These are phyloP conservation scores for Cucumis sativus DNA, from an alignment of 306 rosid species.

Conservation along the genomic window DNA sequence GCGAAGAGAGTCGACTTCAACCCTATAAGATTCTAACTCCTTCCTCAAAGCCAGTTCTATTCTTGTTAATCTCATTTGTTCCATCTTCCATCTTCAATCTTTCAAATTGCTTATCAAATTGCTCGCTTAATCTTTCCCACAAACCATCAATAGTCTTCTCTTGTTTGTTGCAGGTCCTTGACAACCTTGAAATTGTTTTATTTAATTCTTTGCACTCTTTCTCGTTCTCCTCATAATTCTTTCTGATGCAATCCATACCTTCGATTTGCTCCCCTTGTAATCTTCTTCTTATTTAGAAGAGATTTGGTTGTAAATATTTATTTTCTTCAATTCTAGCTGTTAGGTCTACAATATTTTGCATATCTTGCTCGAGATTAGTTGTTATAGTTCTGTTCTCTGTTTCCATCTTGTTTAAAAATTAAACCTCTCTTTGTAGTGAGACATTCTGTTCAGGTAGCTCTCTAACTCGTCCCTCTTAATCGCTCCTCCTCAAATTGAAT, in stretches of 20 bases:
- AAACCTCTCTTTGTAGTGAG: conserved; percentile 81
- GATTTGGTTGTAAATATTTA: conserved; percentile 36
- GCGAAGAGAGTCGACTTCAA: conserved; percentile 82
- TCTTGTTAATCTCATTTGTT: conserved; percentile 71
- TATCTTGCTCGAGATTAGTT: conserved; percentile 28
- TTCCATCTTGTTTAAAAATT: conserved; percentile 57
- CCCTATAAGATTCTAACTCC: conserved; percentile 60
- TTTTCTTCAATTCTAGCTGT: conserved; percentile 41
- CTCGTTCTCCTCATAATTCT: conserved; percentile 62
- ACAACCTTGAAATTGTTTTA: conserved; percentile 56
- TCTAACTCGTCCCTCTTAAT: conserved; percentile 86
- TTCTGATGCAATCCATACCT: conserved; percentile 37
- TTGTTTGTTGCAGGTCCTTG: conserved; percentile 78
- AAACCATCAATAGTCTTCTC: conserved; percentile 73
- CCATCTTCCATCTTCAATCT: conserved; percentile 76
- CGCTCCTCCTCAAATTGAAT: conserved; percentile 67
- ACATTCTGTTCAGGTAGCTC: conserved; percentile 98
- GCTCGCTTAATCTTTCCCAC: conserved; percentile 40
- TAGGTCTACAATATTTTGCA: conserved; percentile 38
- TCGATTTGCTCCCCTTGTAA: conserved; percentile 39
- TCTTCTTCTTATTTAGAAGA: conserved; percentile 49
- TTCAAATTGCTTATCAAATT: conserved; percentile 36
- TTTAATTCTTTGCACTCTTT: conserved; percentile 74
- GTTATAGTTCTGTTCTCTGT: conserved; percentile 39
- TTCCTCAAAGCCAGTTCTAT: conserved; percentile 64